Base-by-base conservation (phyloP, 2,329 filamentous ascomycete species). In the Fusarium tricinctum region DNA sequence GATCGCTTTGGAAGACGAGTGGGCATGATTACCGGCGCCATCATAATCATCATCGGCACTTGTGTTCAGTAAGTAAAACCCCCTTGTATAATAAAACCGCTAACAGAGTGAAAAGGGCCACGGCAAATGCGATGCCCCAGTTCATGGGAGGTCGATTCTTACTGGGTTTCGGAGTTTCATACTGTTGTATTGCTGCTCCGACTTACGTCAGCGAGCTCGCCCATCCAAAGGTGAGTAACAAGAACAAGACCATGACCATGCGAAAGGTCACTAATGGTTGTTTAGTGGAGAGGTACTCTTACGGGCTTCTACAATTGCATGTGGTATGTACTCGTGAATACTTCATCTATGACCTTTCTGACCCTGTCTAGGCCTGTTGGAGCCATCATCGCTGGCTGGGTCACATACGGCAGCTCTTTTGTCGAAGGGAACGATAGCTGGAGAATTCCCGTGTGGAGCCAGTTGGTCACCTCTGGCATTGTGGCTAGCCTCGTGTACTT, bases 381-480 rank as follows among this genome's bases (percentile, higher is more conserved):
- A 23, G 81, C 81, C 23, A 88, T 89, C 35, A 78, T 87, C 6
- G 85, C 87, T 7, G 82, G 81, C 7, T 86, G 85, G 73, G 83
- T 83, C 7, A 81, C 84, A 6, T 86, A 86, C 54, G 88, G 86
- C 19, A 81, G 81, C 43, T 74, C 80, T 19, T 76, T 78, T 7
- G 76, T 78, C 26, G 66, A 77, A 5, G 71, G 76, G 19, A 59
- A 76, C 8, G 54, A 76, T 1, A 80, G 81, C 2, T 79, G 77
- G 69, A 75, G 80, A 14, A 69, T 82, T 4, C 80, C 80, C 0
- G 73, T 81, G 14, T 78, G 77, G 52, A 74, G 81, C 1, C 80
- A 82, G 42, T 70, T 80, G 13, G 58, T 80, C 2, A 79, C 80
- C 2, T 81, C 81, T 0, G 54, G 78, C 9, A 65, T 81, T 56